Base-by-base conservation (phyloP, 352 stramenopile genomes). In the Pythium oligandrum region DNA sequence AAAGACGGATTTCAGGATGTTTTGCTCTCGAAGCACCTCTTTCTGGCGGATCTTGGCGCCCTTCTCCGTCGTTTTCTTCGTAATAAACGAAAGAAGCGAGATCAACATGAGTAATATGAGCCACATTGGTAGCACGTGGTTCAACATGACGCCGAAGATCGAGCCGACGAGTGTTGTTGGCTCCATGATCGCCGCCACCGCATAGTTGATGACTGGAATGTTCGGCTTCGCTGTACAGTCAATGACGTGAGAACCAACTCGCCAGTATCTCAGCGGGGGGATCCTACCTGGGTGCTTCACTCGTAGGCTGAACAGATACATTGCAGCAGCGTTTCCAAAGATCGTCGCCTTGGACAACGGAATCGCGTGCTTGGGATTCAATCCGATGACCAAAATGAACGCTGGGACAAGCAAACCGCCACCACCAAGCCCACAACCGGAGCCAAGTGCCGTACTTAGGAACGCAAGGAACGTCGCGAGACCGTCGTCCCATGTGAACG, bases 121-220 rank as follows among this genome's bases (percentile, higher is more conserved):
- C 84, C 84, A 94, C 59, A 88, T 79, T 5, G 84, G 84, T 48
- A 94, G 78, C 40, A 88, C 63, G 51, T 86, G 74, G 59, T 93
- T 93, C 64, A 88, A 68, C 78, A 91, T 88, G 12, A 93, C 83
- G 37, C 81, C 83, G 34, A 90, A 87, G 62, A 91, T 78, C 47
- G 81, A 58, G 38, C 83, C 83, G 36, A 91, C 78, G 10, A 93
- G 68, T 39, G 83, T 90, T 60, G 95, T 82, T 2, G 96, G 97
- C 78, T 99, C 96, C 96, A 99, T 99, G n/a, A 98, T 90, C 3
- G 98, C 65, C n/a, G 98, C 95, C n/a, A 99, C 75, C 56, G 98
- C 92, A 84, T 97, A 99, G 77, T 98, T 95, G 40, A 99, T 96
- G 17, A 99, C 73, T 8, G 96, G 94, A 37, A 95, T 63, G 65